Conservation (phyloP, 2,329 filamentous ascomycete genomes). For the Fusarium sp. region DNA sequence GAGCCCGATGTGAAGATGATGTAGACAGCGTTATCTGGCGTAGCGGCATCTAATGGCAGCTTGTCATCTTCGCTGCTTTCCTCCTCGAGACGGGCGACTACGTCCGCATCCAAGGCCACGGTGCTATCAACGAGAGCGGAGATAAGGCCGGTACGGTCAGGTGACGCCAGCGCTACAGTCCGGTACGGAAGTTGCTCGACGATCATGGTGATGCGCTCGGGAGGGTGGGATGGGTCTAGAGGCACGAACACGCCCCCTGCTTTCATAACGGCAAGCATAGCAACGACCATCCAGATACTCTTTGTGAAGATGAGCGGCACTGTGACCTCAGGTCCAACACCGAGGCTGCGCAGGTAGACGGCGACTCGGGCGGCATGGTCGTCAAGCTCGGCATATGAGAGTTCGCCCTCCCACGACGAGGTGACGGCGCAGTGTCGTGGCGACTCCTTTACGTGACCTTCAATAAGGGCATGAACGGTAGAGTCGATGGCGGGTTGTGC, state of each 20-base stretch:
- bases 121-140: not conserved
- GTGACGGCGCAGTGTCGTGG: not conserved
- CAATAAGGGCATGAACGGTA: not conserved
- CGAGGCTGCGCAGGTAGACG: not conserved
- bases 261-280: conserved; percentile 6
- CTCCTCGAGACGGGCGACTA: not conserved
- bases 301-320: conserved; percentile 2
- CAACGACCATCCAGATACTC: not conserved
- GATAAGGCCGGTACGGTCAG: not conserved
- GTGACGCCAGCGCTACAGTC: not conserved
- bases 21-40: not conserved
- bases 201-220: not conserved
- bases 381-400: not conserved
- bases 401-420: not conserved
- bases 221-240: not conserved
- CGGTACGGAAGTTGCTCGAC: not conserved
- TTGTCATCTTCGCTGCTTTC: not conserved
- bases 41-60: not conserved
- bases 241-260: not conserved
- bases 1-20: not conserved
- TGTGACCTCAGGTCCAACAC: not conserved
- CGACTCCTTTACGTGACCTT: not conserved
- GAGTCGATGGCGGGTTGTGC: not conserved
- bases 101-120: not conserved
- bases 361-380: not conserved